Conservation (phyloP, 1,284 basidiomycete species). For the Pterula multifida region DNA sequence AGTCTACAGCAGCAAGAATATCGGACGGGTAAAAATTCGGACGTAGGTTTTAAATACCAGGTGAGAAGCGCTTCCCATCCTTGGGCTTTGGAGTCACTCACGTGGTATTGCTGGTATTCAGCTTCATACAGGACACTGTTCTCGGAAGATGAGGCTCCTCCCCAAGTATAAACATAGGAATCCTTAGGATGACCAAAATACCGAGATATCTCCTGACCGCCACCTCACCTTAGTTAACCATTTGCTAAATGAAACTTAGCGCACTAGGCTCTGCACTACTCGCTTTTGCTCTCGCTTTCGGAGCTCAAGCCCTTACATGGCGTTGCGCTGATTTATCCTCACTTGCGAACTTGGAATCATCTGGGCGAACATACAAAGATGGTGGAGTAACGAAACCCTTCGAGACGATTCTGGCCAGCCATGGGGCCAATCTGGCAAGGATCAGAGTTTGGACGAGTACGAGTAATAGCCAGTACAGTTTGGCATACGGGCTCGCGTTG, state of each 20-base stretch:
- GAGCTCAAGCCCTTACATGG: constrained; percentile 29
- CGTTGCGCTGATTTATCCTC: constrained; percentile 52
- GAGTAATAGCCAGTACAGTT: constrained; percentile 34
- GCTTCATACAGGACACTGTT: no score
- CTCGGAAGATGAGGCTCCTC: no score
- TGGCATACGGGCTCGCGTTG: constrained; percentile 39
- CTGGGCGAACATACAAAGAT: constrained; percentile 38
- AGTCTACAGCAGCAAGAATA: not conserved
- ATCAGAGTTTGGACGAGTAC: constrained; percentile 52
- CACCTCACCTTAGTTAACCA: no score
- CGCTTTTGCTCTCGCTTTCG: not conserved
- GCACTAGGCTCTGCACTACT: not conserved
- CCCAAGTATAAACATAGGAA: no score
- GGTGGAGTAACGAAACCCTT: constrained; percentile 28
- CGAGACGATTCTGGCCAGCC: constrained; percentile 40
- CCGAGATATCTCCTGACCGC: no score
- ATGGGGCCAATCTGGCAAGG: constrained; percentile 45
- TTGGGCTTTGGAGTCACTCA: no score
- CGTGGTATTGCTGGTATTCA: no score
- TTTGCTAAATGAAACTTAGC: not conserved
- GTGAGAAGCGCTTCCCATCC: not conserved
- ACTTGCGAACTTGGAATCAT: constrained; percentile 37
- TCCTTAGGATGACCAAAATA: no score
- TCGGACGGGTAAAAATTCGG: not conserved
- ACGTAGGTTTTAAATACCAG: not conserved